phyloP scores from a whole-genome alignment of 169 alveolate genomes.

The Plasmodium cynomolgi region DNA sequence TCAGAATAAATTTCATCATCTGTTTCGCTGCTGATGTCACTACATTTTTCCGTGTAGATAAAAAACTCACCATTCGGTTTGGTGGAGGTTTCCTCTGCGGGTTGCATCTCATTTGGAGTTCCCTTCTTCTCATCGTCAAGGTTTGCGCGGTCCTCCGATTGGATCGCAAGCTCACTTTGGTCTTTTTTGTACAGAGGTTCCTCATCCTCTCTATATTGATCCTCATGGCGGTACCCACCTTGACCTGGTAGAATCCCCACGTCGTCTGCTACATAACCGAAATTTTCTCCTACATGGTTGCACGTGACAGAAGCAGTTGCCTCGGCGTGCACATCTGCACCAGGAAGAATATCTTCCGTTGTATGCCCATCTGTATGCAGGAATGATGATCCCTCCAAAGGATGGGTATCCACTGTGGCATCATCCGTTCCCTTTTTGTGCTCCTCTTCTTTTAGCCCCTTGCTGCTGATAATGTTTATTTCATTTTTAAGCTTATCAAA shows the following conservation, averaged over 20 bases:
- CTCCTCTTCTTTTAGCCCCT: background rate
- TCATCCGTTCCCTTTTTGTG: background rate
- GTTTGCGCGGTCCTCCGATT: background rate
- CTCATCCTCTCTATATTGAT: background rate
- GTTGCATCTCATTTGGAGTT: background rate
- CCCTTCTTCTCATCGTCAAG: background rate
- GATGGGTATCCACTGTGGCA: background rate
- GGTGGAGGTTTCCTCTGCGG: background rate
- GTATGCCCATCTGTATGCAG: background rate
- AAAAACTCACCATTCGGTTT: background rate
- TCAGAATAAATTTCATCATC: background rate
- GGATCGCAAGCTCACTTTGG: background rate
- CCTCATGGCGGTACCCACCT: background rate
- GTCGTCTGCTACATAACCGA: background rate
- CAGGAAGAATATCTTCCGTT: background rate
- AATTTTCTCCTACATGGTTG: background rate
- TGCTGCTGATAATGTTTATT: slow-evolving; percentile 5
- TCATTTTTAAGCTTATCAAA: slow-evolving; percentile 48
- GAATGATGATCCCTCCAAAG: background rate
- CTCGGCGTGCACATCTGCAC: background rate
- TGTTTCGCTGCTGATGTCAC: background rate
- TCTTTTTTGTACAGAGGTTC: background rate
- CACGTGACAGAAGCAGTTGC: background rate
- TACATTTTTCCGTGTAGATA: slow-evolving; percentile 1
- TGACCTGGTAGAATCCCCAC: background rate